Conservation (phyloP, 495 filamentous ascomycete species). For the Talaromyces adpressus region DNA sequence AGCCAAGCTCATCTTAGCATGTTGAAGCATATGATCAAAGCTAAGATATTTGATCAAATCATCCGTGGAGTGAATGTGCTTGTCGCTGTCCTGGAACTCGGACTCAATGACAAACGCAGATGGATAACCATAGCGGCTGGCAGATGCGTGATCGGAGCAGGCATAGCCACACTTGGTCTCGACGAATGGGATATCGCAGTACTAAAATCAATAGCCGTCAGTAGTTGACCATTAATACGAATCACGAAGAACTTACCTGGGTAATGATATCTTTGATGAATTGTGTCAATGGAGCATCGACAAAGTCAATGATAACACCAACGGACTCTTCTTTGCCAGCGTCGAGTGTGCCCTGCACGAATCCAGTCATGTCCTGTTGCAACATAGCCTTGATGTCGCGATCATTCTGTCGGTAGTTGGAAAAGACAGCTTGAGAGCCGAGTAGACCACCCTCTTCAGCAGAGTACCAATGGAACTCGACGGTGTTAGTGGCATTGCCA, state of each 20-base stretch:
- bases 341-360: constrained; percentile 71
- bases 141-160: constrained; percentile 95
- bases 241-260: constrained; percentile 40
- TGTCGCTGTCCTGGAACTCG: constrained; percentile 74
- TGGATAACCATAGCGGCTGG: constrained; percentile 90
- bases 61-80: constrained; percentile 85
- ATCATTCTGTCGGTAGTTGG: constrained; percentile 65
- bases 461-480: constrained; percentile 96
- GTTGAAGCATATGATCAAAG: constrained; percentile 97
- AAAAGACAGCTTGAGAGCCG: constrained; percentile 81
- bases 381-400: constrained; percentile 92
- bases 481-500: constrained; percentile 61
- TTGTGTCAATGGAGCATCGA: constrained; percentile 70
- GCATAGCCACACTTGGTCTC: constrained; percentile 96
- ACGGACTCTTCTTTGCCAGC: constrained; percentile 80
- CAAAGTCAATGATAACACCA: constrained; percentile 90
- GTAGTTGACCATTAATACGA: background rate
- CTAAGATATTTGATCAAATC: constrained; percentile 82
- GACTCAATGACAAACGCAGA: constrained; percentile 95
- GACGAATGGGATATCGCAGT: constrained; percentile 84
- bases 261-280: constrained; percentile 90
- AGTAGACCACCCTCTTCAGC: constrained; percentile 89
- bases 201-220: constrained; percentile 32
- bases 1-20: constrained; percentile 84
- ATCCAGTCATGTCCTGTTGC: constrained; percentile 99